Base-by-base conservation (phyloP, 331 rosid species). In the Quercus lobata region DNA sequence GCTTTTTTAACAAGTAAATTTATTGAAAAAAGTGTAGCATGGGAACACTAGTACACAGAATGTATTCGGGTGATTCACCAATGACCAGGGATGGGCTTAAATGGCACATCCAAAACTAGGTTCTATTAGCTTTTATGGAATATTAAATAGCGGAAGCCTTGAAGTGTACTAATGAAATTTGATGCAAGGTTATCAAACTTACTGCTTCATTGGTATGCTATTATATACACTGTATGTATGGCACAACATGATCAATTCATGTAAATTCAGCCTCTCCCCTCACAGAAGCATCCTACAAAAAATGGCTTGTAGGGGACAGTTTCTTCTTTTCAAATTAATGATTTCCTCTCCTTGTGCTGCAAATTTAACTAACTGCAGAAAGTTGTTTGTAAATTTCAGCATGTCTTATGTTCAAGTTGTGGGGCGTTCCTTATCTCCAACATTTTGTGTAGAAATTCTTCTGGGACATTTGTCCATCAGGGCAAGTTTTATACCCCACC, bases 341-440 rank as follows among this genome's bases (percentile, higher is more conserved):
- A 49, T 12, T 8, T 41, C 17, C 17, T 34, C 72, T 8, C 46
- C 49, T 32, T 68, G 8, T 34, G 37, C 49, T 18, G 25, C 72
- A 10, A 24, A 29, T 24, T 22, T 4, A 29, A 49, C 54, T 11
- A 11, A 49, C 15, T 11, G 17, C 54, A 49, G 5, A 49, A 49
- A 49, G 54, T 49, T 12, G 54, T 49, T 73, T 87, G 78, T 79
- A 57, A 63, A 57, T 76, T 86, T 91, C 96, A 95, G 99, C 46
- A 78, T 95, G 68, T 79, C 91, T 63, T 83, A 88, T 74, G 97
- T 91, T 80, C 78, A 91, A 90, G 96, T 87, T 73, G 19, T 58
- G 58, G 99, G 99, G 70, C 66, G 80, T 32, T 35, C 86, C 8
- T 79, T 95, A 63, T 87, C 89, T 4, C 96, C 99, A 15, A 81